phyloP scores from a whole-genome alignment of 1,284 basidiomycete species.

The Uromyces viciae-fabae region DNA sequence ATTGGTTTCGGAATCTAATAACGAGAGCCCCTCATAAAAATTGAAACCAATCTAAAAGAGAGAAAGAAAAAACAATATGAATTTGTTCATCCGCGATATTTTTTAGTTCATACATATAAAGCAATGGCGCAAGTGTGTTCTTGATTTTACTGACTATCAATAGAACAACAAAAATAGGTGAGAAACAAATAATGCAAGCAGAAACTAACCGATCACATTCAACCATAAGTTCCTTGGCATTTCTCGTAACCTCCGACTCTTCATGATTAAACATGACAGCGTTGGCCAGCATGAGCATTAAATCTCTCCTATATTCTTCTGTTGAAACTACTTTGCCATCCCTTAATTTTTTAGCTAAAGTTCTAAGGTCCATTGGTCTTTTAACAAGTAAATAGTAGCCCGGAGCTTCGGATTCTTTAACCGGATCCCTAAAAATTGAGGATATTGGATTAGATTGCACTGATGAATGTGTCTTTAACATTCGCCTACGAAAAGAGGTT shows the following conservation, averaged over 20 bases:
- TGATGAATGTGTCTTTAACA: slow-evolving; percentile 43
- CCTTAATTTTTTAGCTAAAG: slow-evolving; percentile 73
- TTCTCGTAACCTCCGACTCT: slow-evolving; percentile 60
- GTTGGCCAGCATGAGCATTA: slow-evolving; percentile 89
- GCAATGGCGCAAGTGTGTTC: not conserved
- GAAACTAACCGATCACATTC: slow-evolving; percentile 58
- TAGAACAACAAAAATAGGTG: not conserved
- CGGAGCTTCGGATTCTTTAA: slow-evolving; percentile 77
- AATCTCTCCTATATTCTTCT: slow-evolving; percentile 79
- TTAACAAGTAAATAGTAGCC: slow-evolving; percentile 87
- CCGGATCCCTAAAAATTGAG: slow-evolving; percentile 77
- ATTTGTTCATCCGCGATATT: too few relatives aligned
- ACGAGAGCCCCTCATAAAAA: slow-evolving; percentile 40
- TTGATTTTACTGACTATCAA: not conserved
- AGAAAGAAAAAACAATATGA: not conserved
- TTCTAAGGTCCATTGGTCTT: slow-evolving; percentile 86
- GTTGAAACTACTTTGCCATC: slow-evolving; percentile 75
- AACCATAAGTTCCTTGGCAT: slow-evolving; percentile 80
- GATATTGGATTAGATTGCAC: slow-evolving; percentile 43
- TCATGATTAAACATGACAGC: slow-evolving; percentile 91
- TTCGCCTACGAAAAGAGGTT: slow-evolving; percentile 38
- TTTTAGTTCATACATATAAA: not conserved
- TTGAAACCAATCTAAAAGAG: slow-evolving; percentile 36
- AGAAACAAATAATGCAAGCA: not conserved
- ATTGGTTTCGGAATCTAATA: too few relatives aligned